Conservation (phyloP, 1,284 basidiomycete species). For the Kwoniella shivajii region DNA sequence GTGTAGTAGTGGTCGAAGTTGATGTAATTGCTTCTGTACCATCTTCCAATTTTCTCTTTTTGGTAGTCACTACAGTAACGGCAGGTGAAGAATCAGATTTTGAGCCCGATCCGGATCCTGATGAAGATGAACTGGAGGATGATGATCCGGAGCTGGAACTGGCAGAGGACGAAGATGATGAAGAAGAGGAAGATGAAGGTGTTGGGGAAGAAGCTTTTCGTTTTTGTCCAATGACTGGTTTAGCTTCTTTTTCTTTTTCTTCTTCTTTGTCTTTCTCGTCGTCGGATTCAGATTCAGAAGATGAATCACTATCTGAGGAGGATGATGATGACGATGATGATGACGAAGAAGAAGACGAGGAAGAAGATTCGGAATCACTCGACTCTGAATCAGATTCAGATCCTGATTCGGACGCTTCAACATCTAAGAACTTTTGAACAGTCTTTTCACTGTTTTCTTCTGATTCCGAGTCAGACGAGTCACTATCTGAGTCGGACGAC, state of each 20-base stretch:
- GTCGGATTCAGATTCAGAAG: constrained; percentile 25
- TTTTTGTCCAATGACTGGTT: constrained; percentile 31
- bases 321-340: constrained; percentile 32
- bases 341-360: constrained; percentile 18
- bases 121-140: constrained; percentile 31
- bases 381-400: constrained; percentile 18
- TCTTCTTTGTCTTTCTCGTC: constrained; percentile 22
- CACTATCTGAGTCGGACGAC: background rate
- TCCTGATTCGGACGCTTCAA: constrained; percentile 28
- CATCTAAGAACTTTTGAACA: constrained; percentile 29
- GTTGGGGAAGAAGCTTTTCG: constrained; percentile 40
- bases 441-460: constrained; percentile 21
- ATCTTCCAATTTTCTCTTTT: constrained; percentile 37
- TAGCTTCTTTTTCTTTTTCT: constrained; percentile 21
- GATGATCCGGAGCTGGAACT: constrained; percentile 36
- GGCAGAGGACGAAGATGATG: constrained; percentile 37
- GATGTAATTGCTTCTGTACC: constrained; percentile 28
- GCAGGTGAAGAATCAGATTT: constrained; percentile 13
- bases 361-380: constrained; percentile 16
- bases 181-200: constrained; percentile 36
- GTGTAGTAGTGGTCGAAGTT: constrained; percentile 48
- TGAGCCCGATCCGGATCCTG: constrained; percentile 42
- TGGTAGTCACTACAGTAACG: constrained; percentile 35
- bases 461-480: constrained; percentile 14
- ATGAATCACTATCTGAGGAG: constrained; percentile 40